phyloP scores from a whole-genome alignment of 2,329 filamentous ascomycete species.

The Cladosporium sphaerospermum region DNA sequence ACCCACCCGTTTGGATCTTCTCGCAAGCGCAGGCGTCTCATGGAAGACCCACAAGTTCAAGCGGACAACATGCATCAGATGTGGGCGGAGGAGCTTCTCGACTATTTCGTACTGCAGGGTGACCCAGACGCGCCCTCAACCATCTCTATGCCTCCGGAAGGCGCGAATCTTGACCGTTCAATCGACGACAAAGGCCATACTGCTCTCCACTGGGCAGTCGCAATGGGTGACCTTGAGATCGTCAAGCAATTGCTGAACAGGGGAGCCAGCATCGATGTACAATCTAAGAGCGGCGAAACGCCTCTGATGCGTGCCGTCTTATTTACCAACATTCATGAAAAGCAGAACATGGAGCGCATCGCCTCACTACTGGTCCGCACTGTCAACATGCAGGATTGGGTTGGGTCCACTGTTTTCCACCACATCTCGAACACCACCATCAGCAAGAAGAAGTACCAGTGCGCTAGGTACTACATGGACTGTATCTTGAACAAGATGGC shows the following conservation, averaged over 20 bases:
- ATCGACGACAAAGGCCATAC: slow-evolving; percentile 92
- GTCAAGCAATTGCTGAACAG: slow-evolving; percentile 81
- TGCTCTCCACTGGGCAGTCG: slow-evolving; percentile 91
- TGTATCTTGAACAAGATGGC: slow-evolving; percentile 80
- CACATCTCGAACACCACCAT: slow-evolving; percentile 86
- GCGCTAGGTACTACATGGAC: slow-evolving; percentile 89
- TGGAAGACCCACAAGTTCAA: slow-evolving; percentile 52
- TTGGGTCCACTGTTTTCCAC: slow-evolving; percentile 84
- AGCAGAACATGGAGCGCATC: slow-evolving; percentile 79
- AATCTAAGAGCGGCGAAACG: slow-evolving; percentile 64
- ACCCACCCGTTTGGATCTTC: slow-evolving; percentile 56
- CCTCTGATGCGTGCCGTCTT: slow-evolving; percentile 90
- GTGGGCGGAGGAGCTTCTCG: slow-evolving; percentile 87
- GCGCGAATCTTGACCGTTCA: slow-evolving; percentile 83
- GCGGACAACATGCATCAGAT: slow-evolving; percentile 80
- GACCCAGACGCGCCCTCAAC: slow-evolving; percentile 55
- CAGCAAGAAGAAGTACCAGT: slow-evolving; percentile 78
- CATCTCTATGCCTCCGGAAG: slow-evolving; percentile 71
- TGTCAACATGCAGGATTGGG: slow-evolving; percentile 70
- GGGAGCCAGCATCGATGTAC: slow-evolving; percentile 65
- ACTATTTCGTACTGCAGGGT: slow-evolving; percentile 77
- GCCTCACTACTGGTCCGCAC: slow-evolving; percentile 79
- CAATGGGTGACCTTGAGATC: slow-evolving; percentile 93
- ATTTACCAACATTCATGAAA: slow-evolving; percentile 96
- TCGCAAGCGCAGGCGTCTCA: slow-evolving; percentile 72